Evolutionary conservation across 352 stramenopile species (phyloP).

Genomic region (Phytophthora litchii): DNA sequence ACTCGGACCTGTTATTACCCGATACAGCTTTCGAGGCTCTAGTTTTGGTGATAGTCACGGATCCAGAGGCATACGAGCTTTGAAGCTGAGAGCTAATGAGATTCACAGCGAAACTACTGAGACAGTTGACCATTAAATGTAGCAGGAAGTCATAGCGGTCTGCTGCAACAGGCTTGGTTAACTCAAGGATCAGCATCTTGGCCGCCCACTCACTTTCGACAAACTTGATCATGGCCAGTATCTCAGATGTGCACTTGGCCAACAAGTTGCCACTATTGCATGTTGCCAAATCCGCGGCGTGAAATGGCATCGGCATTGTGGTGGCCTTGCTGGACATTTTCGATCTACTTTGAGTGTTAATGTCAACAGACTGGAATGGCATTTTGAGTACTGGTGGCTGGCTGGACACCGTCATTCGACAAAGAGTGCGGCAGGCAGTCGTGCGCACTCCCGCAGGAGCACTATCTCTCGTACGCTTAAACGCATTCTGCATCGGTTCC

Average conservation of each 20-base stretch:
- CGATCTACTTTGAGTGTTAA: neutral
- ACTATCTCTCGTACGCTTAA: slow-evolving; percentile 42
- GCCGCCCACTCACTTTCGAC: slow-evolving; percentile 75
- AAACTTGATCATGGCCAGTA: slow-evolving; percentile 70
- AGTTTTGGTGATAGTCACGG: slow-evolving; percentile 45
- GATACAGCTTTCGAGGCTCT: slow-evolving; percentile 5
- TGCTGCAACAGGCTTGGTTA: slow-evolving; percentile 71
- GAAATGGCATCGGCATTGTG: neutral
- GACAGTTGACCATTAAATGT: slow-evolving; percentile 73
- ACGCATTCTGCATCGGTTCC: slow-evolving; percentile 63
- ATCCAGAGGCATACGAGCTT: slow-evolving; percentile 31
- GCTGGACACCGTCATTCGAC: neutral
- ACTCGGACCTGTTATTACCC: slow-evolving; percentile 3
- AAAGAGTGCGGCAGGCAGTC: neutral
- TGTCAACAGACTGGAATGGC: neutral
- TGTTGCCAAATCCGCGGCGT: neutral
- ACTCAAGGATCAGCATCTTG: slow-evolving; percentile 76
- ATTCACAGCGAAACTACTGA: slow-evolving; percentile 67
- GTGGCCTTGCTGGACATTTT: neutral
- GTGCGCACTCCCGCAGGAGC: slow-evolving; percentile 4
- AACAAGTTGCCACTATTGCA: slow-evolving; percentile 29
- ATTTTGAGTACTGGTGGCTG: neutral
- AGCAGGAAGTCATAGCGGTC: slow-evolving; percentile 61
- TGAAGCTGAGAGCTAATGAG: slow-evolving; percentile 68
- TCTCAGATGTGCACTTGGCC: slow-evolving; percentile 62